These are phyloP conservation scores for Populus hybrid DNA, from an alignment of 441 rosid genomes.

Conservation along the genomic window DNA sequence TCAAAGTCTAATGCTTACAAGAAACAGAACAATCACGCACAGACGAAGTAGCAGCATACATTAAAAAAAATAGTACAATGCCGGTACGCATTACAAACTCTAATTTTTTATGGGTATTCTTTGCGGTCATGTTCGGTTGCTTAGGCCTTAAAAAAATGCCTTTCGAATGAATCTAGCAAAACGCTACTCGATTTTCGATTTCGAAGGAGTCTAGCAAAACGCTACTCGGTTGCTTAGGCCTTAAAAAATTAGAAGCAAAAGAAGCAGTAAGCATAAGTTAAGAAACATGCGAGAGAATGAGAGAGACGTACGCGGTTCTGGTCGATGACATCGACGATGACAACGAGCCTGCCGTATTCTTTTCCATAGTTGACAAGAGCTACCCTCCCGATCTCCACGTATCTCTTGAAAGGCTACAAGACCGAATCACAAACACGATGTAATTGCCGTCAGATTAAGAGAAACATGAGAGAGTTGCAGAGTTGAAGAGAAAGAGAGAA, in stretches of 20 bases:
- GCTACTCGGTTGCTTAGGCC: no score
- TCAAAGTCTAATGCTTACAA: not conserved
- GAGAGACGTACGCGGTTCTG: conserved; percentile 62
- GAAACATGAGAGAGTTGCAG: not conserved
- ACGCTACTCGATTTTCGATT: no score
- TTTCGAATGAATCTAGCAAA: not conserved
- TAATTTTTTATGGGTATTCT: not conserved
- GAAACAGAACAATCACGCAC: not conserved
- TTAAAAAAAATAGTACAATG: no score
- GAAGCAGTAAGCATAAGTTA: not conserved
- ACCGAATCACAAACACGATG: not conserved
- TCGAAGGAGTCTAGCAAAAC: not conserved
- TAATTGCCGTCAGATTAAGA: not conserved
- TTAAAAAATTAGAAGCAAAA: not conserved
- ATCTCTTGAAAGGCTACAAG: conserved; percentile 79
- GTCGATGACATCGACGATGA: conserved; percentile 80
- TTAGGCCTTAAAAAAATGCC: not conserved
- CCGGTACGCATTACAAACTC: not conserved
- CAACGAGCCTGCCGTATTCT: conserved; percentile 80
- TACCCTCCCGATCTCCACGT: conserved; percentile 86
- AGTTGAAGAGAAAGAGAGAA: not conserved
- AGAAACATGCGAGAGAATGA: not conserved
- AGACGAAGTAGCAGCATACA: not conserved
- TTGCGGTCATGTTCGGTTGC: not conserved
- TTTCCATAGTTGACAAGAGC: conserved; percentile 92